Conservation (phyloP, 495 filamentous ascomycete species). For the Friedmanniomyces simplex region DNA sequence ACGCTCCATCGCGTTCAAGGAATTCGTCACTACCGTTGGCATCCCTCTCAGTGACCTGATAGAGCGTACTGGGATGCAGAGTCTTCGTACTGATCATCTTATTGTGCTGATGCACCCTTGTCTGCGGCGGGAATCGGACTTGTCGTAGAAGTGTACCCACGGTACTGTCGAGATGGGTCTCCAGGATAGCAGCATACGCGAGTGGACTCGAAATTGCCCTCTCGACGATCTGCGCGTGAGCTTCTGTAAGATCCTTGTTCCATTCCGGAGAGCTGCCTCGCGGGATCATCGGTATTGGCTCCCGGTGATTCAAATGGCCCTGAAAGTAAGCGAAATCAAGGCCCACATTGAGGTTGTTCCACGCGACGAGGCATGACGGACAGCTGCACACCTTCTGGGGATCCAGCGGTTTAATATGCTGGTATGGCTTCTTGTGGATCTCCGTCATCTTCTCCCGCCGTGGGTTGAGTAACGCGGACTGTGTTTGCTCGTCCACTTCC, state of each 20-base stretch:
- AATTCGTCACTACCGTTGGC: constrained; percentile 38
- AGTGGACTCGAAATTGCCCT: constrained; percentile 36
- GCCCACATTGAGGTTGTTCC: constrained; percentile 41
- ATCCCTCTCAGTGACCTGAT: constrained; percentile 40
- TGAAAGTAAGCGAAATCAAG: constrained; percentile 49
- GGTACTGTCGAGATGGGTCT: constrained; percentile 42
- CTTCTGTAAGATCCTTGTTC: constrained; percentile 36
- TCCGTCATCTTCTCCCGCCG: constrained; percentile 30
- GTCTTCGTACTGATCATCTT: constrained; percentile 38
- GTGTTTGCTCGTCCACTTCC: constrained; percentile 31
- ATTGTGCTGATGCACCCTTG: constrained; percentile 27
- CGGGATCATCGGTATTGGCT: constrained; percentile 41
- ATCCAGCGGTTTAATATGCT: constrained; percentile 38
- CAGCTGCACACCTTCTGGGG: constrained; percentile 39
- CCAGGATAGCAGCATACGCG: constrained; percentile 41
- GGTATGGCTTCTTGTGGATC: constrained; percentile 38
- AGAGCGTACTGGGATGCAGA: constrained; percentile 27
- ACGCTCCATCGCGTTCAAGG: constrained; percentile 36
- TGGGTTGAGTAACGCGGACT: constrained; percentile 28
- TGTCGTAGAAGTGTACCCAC: constrained; percentile 41
- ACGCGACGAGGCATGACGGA: constrained; percentile 41
- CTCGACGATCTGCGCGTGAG: constrained; percentile 33
- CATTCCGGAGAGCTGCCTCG: constrained; percentile 36
- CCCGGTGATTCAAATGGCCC: constrained; percentile 36
- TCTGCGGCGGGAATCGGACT: constrained; percentile 37